Evolutionary conservation across 1,284 basidiomycete species (phyloP), one percentile per base, ranked within the genome.

Genomic region (Termitomyces sp.): DNA sequence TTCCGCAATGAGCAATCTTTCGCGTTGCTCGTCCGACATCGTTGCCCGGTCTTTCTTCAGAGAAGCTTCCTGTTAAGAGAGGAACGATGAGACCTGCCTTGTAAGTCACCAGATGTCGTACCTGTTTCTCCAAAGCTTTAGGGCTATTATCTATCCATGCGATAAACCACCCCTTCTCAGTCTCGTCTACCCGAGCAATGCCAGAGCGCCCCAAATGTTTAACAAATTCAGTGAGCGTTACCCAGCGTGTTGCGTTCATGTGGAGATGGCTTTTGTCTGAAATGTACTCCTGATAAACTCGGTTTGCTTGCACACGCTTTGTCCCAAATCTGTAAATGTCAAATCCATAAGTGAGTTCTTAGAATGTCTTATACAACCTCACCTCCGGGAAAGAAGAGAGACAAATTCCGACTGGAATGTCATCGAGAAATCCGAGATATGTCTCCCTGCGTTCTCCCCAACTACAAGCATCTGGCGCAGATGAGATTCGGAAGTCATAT

Each of bases 181-280:
- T 97, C 72, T 99, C 96, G 66, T 99, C 96, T 19, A 97, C 97
- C 59, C 90, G 82, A 3, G 88, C 91, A 45, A 97, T 78, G 34
- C 97, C 96, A 6, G 81, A 78, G 42, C 93, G 80, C 2, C 97
- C 95, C 28, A 99, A 79, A 63, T 95, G 84, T 70, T 96, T 94
- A 63, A 85, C 78, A 63, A 99, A 99, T 64, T 97, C 96, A 10
- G 91, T 91, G 55, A 99, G 79, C 9, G 96, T 97, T 21, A 97
- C 91, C 95, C 97, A 99, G 56, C 92, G 84, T 9, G 97, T 99
- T 5, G 95, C 78, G 71, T 99, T 99, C 97, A 99, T 99, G 74
- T 99, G 97, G 21, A 95, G 76, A 69, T 99, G 97, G 48, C 80
- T 71, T 70, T 96, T 95, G 72, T 98, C 96, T 55, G 91, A 83